Evolutionary conservation across 495 filamentous ascomycete species (phyloP), one percentile per base, ranked within the genome.

Genomic region (Copromyces sp.): DNA sequence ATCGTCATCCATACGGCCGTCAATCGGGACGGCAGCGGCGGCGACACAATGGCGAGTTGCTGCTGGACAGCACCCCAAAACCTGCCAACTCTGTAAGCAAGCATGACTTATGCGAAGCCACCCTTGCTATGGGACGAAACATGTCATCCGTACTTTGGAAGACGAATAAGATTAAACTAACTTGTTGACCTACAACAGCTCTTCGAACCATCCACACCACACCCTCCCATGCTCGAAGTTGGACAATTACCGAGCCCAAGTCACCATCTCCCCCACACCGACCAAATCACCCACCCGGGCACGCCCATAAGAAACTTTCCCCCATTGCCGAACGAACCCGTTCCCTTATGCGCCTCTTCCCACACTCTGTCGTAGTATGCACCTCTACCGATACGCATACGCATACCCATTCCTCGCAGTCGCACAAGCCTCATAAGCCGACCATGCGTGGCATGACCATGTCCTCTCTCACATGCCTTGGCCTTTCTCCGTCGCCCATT

Each of bases 391-490:
- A 69, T 37, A 65, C 53, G 9, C 70, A 76, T 29, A 35, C 73
- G 24, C 70, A 72, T 44, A 11, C 74, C 5, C 80, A 81, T 9
- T 74, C 79, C 45, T 68, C 72, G 69, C 77, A 75, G 29, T 69
- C 70, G 20, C 38, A 73, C 53, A 72, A 79, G 39, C 73, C 76
- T 17, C 53, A 35, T 65, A 65, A 35, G 53, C 69, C 77, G 79
- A 40, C 80, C 32, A 83, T 80, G 32, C 79, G 83, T 42, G 93
- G 88, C 70, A 91, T 95, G 84, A 94, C 92, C 35, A 89, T 95
- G 75, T 96, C 93, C 24, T 94, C 92, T 14, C 91, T 97, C 83
- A 94, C 87, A 24, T 93, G 92, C 0, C 86, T 97, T 35, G 87
- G 90, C 0, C 83, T 95, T 1, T 72, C 77, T 14, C 93, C 93